phyloP scores from a whole-genome alignment of 495 filamentous ascomycete species.

The Penicilliopsis zonata region DNA sequence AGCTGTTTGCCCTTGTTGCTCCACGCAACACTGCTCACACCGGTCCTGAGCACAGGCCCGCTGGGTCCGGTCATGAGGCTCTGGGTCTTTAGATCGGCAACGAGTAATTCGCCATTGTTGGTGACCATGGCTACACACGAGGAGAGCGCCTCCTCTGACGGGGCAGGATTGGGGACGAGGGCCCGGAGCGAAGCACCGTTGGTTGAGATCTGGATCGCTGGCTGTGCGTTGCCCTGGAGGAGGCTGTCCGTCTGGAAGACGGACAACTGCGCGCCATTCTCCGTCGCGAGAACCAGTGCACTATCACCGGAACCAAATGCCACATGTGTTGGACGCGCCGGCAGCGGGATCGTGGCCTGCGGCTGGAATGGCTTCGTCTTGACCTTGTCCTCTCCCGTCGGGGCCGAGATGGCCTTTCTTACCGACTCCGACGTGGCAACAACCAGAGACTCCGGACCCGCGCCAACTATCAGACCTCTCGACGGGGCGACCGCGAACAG shows the following conservation, averaged over 20 bases:
- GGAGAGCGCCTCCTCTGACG: slow-evolving; percentile 30
- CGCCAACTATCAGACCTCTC: slow-evolving; percentile 77
- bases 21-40: slow-evolving; percentile 83
- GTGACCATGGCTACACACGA: slow-evolving; percentile 67
- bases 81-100: slow-evolving; percentile 67
- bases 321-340: slow-evolving; percentile 72
- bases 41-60: slow-evolving; percentile 54
- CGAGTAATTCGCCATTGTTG: slow-evolving; percentile 61
- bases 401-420: slow-evolving; percentile 57
- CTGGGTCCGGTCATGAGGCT: slow-evolving; percentile 45
- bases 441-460: slow-evolving; percentile 65
- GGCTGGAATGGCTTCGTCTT: slow-evolving; percentile 64
- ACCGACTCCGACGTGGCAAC: slow-evolving; percentile 68
- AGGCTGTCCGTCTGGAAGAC: slow-evolving; percentile 66
- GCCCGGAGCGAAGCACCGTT: slow-evolving; percentile 62
- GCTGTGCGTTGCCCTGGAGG: slow-evolving; percentile 49
- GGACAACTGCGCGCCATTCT: slow-evolving; percentile 69
- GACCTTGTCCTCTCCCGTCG: slow-evolving; percentile 40
- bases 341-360: slow-evolving; percentile 57
- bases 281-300: slow-evolving; percentile 72
- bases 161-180: slow-evolving; percentile 69
- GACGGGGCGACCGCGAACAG: slow-evolving; percentile 73
- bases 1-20: slow-evolving; percentile 88
- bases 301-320: slow-evolving; percentile 79
- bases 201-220: slow-evolving; percentile 62